These are phyloP conservation scores for Trametes gibbosa DNA, from an alignment of 768 basidiomycete species.

Conservation along the genomic window DNA sequence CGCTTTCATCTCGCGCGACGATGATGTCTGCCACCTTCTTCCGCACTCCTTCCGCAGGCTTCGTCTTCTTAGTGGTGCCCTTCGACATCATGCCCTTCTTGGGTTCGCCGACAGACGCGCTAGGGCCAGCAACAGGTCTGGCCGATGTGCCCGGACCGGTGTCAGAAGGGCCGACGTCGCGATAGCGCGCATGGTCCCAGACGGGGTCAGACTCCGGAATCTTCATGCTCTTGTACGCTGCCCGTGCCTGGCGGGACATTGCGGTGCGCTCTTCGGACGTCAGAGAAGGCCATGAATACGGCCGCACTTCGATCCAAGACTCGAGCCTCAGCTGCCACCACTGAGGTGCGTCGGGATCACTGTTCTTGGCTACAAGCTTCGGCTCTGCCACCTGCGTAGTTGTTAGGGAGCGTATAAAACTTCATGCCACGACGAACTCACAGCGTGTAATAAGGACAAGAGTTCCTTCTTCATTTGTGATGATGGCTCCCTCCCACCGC, in stretches of 20 bases:
- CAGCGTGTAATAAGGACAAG: neutral
- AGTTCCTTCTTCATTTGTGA: conserved; percentile 6
- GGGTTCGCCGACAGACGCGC: conserved; percentile 24
- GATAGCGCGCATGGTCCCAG: conserved; percentile 56
- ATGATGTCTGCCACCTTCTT: conserved; percentile 28
- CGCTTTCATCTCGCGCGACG: conserved; percentile 47
- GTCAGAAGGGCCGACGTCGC: conserved; percentile 17
- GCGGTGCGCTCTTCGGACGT: conserved; percentile 43
- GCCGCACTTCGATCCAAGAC: conserved; percentile 69
- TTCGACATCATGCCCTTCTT: conserved; percentile 44
- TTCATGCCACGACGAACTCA: neutral
- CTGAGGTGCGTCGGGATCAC: conserved; percentile 35
- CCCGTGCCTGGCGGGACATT: conserved; percentile 53
- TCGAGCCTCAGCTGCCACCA: conserved; percentile 53
- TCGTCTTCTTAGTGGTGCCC: conserved; percentile 23
- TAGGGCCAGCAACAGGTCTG: conserved; percentile 4
- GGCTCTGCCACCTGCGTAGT: conserved; percentile 51
- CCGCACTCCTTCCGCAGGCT: conserved; percentile 11
- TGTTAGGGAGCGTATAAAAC: neutral
- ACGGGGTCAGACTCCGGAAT: conserved; percentile 58
- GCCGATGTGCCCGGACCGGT: neutral
- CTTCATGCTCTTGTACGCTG: conserved; percentile 45
- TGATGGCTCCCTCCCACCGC: conserved; percentile 48
- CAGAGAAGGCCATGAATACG: conserved; percentile 57
- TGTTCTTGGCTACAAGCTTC: conserved; percentile 30